Percentiles rank a stretch among this genome's conserved stretches.
Conservation (phyloP, 441 rosid species). For the Pelargonium citronellum region DNA sequence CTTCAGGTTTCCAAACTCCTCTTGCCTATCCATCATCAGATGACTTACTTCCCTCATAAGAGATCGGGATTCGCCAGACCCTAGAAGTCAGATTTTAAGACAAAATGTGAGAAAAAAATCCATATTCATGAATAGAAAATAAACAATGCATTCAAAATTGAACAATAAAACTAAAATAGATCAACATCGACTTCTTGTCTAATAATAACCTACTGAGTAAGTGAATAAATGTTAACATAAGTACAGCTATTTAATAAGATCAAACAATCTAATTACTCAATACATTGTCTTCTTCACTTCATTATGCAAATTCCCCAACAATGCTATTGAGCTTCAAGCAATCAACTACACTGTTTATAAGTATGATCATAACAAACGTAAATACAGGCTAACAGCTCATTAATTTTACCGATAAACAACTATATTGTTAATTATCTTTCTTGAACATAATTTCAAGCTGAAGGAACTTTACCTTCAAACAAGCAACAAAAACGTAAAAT, state of each 20-base stretch:
- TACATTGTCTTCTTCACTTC: too few relatives aligned
- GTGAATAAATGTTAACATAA: not conserved
- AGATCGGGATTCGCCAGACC: slow-evolving; percentile 88
- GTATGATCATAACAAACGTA: not conserved
- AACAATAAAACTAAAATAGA: not conserved
- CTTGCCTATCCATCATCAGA: slow-evolving; percentile 27
- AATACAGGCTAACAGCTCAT: not conserved
- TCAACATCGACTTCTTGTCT: not conserved
- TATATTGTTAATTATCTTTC: not conserved
- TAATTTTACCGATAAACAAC: not conserved
- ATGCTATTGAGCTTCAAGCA: not conserved
- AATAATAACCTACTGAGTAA: not conserved
- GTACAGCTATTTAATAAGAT: not conserved
- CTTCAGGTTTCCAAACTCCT: slow-evolving; percentile 45
- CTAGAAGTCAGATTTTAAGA: slow-evolving; percentile 29
- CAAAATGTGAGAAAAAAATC: not conserved
- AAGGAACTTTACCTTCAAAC: not conserved
- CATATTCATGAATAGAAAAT: not conserved
- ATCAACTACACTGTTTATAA: slow-evolving; percentile 2
- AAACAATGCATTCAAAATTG: not conserved
- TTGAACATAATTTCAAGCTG: not conserved
- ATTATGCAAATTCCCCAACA: not conserved
- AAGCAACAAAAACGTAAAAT: not conserved
- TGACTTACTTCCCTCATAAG: slow-evolving; percentile 55
- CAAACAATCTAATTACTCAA: too few relatives aligned